A percentile compares a stretch with the other conserved stretches of the same genome.
Evolutionary conservation across 495 filamentous ascomycete genomes (phyloP).

Genomic region (Penicillium alfredii): DNA sequence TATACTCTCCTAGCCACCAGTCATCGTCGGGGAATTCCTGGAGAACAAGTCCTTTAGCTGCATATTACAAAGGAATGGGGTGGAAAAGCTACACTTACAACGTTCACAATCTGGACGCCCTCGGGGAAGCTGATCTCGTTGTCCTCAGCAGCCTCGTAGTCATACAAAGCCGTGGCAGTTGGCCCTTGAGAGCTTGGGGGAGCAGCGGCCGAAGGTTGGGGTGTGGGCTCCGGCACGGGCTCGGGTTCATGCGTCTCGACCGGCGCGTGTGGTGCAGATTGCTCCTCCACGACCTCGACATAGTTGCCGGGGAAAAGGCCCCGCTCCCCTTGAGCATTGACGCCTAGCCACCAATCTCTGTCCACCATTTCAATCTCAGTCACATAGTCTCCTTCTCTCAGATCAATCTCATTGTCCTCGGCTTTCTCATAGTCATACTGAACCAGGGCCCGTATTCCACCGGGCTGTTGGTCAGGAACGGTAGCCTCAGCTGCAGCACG

Average conservation of each 20-base stretch:
- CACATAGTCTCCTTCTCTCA: slow-evolving; percentile 84
- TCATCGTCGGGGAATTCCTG: slow-evolving; percentile 97
- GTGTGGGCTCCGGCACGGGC: slow-evolving; percentile 12
- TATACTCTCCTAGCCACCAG: slow-evolving; percentile 92
- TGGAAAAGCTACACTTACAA: slow-evolving; percentile 44
- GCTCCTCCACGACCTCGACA: slow-evolving; percentile 71
- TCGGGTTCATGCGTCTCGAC: slow-evolving; percentile 21
- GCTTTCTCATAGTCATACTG: slow-evolving; percentile 97
- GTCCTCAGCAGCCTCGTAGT: slow-evolving; percentile 96
- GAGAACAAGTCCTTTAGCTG: slow-evolving; percentile 11
- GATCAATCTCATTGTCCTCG: slow-evolving; percentile 91
- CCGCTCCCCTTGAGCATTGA: slow-evolving; percentile 69
- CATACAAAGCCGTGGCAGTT: slow-evolving; percentile 82
- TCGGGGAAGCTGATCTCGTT: slow-evolving; percentile 96
- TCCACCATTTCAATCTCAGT: slow-evolving; percentile 98
- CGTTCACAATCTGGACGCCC: slow-evolving; percentile 62
- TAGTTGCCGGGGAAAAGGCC: slow-evolving; percentile 97
- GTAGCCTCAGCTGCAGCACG: slow-evolving; percentile 57
- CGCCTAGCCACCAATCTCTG: slow-evolving; percentile 94
- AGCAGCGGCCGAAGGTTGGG: slow-evolving; percentile 14
- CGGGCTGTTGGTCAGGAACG: slow-evolving; percentile 20
- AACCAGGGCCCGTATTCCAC: slow-evolving; percentile 65
- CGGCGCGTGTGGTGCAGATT: slow-evolving; percentile 26
- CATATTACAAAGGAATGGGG: neutral
- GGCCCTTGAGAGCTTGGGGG: slow-evolving; percentile 35